Evolutionary conservation across 106 monocot species (phyloP).

Genomic region (Apostasia shenzhenica): DNA sequence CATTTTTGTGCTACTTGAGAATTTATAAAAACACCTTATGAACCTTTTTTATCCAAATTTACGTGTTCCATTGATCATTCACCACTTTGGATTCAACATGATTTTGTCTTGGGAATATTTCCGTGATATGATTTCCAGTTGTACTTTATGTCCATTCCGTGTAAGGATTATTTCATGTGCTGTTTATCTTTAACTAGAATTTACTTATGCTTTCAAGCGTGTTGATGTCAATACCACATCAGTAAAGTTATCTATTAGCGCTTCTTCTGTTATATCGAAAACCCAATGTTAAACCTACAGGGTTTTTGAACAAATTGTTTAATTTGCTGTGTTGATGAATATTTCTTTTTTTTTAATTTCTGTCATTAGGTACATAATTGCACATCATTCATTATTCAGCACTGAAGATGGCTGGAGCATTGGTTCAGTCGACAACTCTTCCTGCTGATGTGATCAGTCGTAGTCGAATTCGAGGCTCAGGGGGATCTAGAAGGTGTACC

Average conservation of each 20-base stretch:
- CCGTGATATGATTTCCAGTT: too few species aligned
- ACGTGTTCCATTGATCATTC: too few species aligned
- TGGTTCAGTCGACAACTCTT: constrained; percentile 36
- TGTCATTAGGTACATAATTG: not conserved
- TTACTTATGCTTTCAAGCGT: not conserved
- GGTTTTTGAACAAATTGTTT: too few species aligned
- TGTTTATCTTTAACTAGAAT: not conserved
- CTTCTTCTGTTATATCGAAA: not conserved
- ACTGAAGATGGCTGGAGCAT: constrained; percentile 38
- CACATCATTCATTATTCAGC: not conserved
- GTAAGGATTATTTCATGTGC: not conserved
- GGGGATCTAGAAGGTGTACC: constrained; percentile 10
- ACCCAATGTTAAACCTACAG: too few species aligned
- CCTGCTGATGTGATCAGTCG: constrained; percentile 17
- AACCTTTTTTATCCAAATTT: not conserved
- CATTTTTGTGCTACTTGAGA: not conserved
- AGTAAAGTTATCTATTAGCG: not conserved
- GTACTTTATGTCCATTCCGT: too few species aligned
- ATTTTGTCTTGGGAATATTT: too few species aligned
- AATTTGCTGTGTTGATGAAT: too few species aligned
- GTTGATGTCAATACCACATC: not conserved
- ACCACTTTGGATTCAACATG: too few species aligned
- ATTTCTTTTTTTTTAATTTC: not conserved
- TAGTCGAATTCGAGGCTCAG: constrained; percentile 13
- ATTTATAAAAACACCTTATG: not conserved